Conservation (phyloP, 345 rosid genomes). For the Kernera saxatilis region DNA sequence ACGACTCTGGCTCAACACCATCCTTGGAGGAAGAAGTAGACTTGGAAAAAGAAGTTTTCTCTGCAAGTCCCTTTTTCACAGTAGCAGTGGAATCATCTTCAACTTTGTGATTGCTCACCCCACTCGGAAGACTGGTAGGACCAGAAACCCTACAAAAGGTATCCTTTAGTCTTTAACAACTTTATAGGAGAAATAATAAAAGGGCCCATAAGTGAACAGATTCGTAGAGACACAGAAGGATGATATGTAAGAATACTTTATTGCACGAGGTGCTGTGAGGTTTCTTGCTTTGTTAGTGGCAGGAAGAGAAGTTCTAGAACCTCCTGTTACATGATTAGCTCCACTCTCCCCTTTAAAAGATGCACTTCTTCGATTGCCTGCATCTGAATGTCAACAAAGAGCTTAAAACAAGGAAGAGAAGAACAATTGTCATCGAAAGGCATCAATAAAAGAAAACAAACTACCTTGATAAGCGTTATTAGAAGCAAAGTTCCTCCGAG, state of each 20-base stretch:
- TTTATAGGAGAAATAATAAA: background rate
- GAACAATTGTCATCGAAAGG: background rate
- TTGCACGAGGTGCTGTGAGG: constrained; percentile 26
- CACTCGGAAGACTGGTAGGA: constrained; percentile 35
- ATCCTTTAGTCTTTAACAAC: background rate
- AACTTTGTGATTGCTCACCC: constrained; percentile 22
- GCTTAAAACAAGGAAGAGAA: background rate
- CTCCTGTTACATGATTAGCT: constrained; percentile 33
- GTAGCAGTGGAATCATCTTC: constrained; percentile 23
- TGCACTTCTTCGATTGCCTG: constrained; percentile 45
- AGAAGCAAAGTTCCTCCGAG: constrained; percentile 46
- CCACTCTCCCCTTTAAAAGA: constrained; percentile 57
- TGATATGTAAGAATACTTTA: constrained; percentile 40
- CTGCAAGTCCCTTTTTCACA: constrained; percentile 25
- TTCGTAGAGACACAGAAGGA: background rate
- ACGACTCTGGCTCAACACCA: constrained; percentile 32
- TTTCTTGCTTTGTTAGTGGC: constrained; percentile 37
- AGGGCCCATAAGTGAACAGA: background rate
- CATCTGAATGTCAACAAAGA: constrained; percentile 31
- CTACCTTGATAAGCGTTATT: constrained; percentile 41
- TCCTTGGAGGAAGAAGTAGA: constrained; percentile 24
- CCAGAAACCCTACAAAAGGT: constrained; percentile 39
- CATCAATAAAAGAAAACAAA: background rate
- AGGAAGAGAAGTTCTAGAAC: constrained; percentile 30
- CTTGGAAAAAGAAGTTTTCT: constrained; percentile 10